Conservation (phyloP, 2,329 filamentous ascomycete species). For the Calonectria ilicicola region DNA sequence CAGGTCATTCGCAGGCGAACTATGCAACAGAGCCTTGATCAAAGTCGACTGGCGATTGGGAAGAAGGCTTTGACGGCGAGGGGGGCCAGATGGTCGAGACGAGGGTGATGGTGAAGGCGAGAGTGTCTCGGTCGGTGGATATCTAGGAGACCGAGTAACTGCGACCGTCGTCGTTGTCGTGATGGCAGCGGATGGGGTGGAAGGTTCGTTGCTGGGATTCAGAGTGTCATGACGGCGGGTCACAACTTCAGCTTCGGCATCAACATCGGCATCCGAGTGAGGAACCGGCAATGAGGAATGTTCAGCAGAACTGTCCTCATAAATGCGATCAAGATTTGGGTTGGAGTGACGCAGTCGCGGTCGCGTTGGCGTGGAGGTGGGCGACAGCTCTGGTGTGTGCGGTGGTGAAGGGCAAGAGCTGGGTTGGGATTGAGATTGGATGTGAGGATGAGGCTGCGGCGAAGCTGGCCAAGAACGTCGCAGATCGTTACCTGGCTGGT, state of each 20-base stretch:
- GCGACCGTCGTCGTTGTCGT: constrained; percentile 54
- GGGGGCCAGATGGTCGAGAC: constrained; percentile 35
- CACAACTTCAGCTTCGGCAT: constrained; percentile 34
- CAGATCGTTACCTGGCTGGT: constrained; percentile 37
- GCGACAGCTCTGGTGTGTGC: constrained; percentile 33
- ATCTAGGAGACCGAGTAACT: constrained; percentile 44
- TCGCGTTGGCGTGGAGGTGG: constrained; percentile 34
- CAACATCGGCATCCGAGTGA: constrained; percentile 29
- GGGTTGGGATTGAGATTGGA: constrained; percentile 36
- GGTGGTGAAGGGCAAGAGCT: constrained; percentile 33
- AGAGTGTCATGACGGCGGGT: constrained; percentile 42
- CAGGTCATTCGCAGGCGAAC: constrained; percentile 34
- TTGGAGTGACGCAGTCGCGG: constrained; percentile 33
- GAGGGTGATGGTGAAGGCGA: constrained; percentile 31
- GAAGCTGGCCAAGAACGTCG: constrained; percentile 28
- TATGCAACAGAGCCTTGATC: constrained; percentile 48
- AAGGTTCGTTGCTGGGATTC: constrained; percentile 43
- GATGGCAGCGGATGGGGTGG: constrained; percentile 27
- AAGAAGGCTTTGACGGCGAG: constrained; percentile 48
- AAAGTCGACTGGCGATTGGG: constrained; percentile 53
- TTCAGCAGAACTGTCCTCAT: constrained; percentile 35
- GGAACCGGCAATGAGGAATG: constrained; percentile 26
- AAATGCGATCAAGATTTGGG: constrained; percentile 43
- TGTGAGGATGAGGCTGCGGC: constrained; percentile 33
- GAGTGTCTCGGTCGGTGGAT: constrained; percentile 33